These are phyloP conservation scores for Gossypium gossypioides DNA, from an alignment of 441 rosid species.

Conservation along the genomic window DNA sequence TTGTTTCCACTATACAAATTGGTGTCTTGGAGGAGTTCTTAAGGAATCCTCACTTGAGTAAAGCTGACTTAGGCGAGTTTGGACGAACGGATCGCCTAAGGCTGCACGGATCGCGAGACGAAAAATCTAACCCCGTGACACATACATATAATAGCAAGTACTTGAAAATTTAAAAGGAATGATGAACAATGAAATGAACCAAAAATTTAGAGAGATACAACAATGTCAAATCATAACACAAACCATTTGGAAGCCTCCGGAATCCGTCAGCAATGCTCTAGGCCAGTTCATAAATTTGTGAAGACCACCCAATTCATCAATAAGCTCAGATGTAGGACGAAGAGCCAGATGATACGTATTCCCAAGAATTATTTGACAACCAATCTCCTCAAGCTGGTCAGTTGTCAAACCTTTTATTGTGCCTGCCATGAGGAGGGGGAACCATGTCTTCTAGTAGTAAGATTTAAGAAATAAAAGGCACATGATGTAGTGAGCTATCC, in stretches of 20 bases:
- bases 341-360: slow-evolving; percentile 74
- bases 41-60: too few species aligned
- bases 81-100: too few species aligned
- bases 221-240: slow-evolving; percentile 14
- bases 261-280: slow-evolving; percentile 68
- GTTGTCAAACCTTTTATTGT: slow-evolving; percentile 69
- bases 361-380: slow-evolving; percentile 75
- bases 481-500: too few species aligned
- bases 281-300: slow-evolving; percentile 85
- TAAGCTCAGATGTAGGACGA: slow-evolving; percentile 66
- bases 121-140: too few species aligned
- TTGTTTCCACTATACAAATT: too few species aligned
- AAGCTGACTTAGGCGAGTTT: too few species aligned
- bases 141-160: neutral
- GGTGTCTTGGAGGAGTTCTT: too few species aligned
- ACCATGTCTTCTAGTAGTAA: neutral
- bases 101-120: too few species aligned
- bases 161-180: neutral
- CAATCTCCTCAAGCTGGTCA: slow-evolving; percentile 69
- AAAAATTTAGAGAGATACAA: slow-evolving; percentile 2
- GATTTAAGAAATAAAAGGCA: neutral
- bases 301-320: slow-evolving; percentile 67
- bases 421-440: slow-evolving; percentile 34
- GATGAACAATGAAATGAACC: neutral
- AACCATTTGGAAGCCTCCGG: slow-evolving; percentile 91